Evolutionary conservation across 2,329 filamentous ascomycete genomes (phyloP).

Genomic region (Periglandula ipomoeae): DNA sequence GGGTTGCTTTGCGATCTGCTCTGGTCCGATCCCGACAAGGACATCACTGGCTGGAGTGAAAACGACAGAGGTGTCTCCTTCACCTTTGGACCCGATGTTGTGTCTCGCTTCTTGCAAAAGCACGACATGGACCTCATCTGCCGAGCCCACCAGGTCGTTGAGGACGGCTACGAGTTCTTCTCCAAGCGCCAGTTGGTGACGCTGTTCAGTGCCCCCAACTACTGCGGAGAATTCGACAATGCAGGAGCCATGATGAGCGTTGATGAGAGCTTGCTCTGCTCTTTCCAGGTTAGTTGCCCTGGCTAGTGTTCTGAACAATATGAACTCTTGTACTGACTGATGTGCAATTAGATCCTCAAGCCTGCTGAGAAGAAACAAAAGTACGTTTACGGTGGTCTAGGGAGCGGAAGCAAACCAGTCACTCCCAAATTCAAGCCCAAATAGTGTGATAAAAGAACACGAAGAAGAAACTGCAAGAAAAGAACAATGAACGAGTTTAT

Average conservation of each 20-base stretch:
- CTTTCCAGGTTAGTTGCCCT: constrained; percentile 70
- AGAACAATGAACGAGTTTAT: constrained; percentile 27
- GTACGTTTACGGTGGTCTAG: constrained; percentile 77
- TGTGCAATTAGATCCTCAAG: constrained; percentile 73
- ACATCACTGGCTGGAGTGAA: constrained; percentile 98
- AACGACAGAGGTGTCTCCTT: constrained; percentile 98
- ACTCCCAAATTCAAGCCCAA: constrained; percentile 16
- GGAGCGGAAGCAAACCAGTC: constrained; percentile 33
- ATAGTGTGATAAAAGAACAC: constrained; percentile 8
- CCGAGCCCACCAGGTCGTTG: constrained; percentile 95
- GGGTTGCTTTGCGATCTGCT: constrained; percentile 94
- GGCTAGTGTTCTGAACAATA: background rate
- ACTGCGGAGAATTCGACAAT: constrained; percentile 99
- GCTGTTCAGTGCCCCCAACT: constrained; percentile 96
- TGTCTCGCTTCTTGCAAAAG: constrained; percentile 95
- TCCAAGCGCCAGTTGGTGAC: constrained; percentile 96
- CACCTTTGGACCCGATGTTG: constrained; percentile 95
- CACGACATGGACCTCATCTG: constrained; percentile 99
- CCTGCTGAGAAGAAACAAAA: constrained; percentile 99
- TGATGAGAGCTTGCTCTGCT: constrained; percentile 95
- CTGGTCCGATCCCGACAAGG: constrained; percentile 98
- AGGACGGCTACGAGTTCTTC: constrained; percentile 99
- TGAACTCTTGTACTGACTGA: background rate
- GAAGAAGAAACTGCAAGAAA: background rate
- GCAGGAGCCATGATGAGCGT: constrained; percentile 99